phyloP scores from a whole-genome alignment of 2,329 filamentous ascomycete genomes.

The Massarina eburnea region DNA sequence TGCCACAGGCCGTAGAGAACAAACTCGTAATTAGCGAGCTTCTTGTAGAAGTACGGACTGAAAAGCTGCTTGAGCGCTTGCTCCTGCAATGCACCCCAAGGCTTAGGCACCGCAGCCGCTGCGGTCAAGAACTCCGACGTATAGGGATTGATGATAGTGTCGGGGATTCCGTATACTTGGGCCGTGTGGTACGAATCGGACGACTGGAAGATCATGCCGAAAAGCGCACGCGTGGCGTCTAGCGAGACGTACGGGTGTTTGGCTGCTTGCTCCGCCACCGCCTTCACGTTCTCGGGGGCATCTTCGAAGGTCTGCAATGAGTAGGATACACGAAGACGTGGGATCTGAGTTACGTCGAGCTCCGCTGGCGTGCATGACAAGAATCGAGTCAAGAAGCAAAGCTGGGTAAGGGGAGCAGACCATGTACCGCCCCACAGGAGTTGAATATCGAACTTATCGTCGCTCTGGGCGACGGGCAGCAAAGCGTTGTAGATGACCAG shows the following conservation, averaged over 20 bases:
- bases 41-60: conserved; percentile 78
- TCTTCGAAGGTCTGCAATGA: conserved; percentile 64
- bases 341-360: conserved; percentile 82
- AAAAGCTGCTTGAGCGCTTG: conserved; percentile 78
- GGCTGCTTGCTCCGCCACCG: conserved; percentile 66
- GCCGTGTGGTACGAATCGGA: conserved; percentile 59
- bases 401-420: conserved; percentile 81
- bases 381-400: conserved; percentile 92
- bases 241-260: conserved; percentile 87
- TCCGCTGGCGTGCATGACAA: conserved; percentile 73
- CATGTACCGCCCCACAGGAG: conserved; percentile 86
- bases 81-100: conserved; percentile 73
- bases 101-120: conserved; percentile 74
- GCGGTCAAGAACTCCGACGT: conserved; percentile 78
- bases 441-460: conserved; percentile 76
- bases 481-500: conserved; percentile 78
- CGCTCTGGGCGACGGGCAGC: conserved; percentile 66
- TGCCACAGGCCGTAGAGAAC: conserved; percentile 91
- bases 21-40: conserved; percentile 77
- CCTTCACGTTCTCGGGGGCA: conserved; percentile 60
- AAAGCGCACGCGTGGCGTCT: conserved; percentile 72
- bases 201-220: conserved; percentile 62
- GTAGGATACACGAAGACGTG: conserved; percentile 77
- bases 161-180: conserved; percentile 60
- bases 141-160: conserved; percentile 68